Conservation (phyloP, 2,329 filamentous ascomycete genomes). For the Fusarium sulawesiense region DNA sequence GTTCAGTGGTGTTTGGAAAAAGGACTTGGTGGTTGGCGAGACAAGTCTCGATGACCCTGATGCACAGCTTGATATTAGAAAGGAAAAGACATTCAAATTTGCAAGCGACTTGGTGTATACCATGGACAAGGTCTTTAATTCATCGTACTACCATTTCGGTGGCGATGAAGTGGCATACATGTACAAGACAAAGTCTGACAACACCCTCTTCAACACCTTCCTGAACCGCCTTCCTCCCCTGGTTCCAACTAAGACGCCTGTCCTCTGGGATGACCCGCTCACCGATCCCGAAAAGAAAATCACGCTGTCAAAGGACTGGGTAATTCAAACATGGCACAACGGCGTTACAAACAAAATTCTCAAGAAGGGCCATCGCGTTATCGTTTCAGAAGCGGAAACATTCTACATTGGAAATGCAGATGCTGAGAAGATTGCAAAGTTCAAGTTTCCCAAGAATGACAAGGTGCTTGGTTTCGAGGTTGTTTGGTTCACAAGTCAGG, state of each 20-base stretch:
- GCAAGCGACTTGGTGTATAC: not conserved
- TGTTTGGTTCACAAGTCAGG: not conserved
- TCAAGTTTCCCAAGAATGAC: not conserved
- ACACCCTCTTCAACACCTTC: not conserved
- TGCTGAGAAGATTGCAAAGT: not conserved
- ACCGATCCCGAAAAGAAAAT: not conserved
- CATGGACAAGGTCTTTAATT: not conserved
- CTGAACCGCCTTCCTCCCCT: not conserved
- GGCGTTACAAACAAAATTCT: not conserved
- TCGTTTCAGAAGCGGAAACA: not conserved
- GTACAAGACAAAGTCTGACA: not conserved
- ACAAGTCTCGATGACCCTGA: not conserved
- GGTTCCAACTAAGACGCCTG: not conserved
- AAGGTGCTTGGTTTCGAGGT: not conserved
- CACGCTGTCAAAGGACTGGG: not conserved
- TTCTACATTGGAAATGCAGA: not conserved
- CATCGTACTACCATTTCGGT: not conserved
- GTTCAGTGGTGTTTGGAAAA: not conserved
- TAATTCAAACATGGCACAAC: not conserved
- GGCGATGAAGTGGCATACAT: not conserved
- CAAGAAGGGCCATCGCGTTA: not conserved
- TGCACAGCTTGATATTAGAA: not conserved
- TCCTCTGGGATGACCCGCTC: not conserved
- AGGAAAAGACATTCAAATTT: not conserved
- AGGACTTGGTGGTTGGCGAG: not conserved